Conservation (phyloP, 2,329 filamentous ascomycete genomes). For the Beauveria sp. region DNA sequence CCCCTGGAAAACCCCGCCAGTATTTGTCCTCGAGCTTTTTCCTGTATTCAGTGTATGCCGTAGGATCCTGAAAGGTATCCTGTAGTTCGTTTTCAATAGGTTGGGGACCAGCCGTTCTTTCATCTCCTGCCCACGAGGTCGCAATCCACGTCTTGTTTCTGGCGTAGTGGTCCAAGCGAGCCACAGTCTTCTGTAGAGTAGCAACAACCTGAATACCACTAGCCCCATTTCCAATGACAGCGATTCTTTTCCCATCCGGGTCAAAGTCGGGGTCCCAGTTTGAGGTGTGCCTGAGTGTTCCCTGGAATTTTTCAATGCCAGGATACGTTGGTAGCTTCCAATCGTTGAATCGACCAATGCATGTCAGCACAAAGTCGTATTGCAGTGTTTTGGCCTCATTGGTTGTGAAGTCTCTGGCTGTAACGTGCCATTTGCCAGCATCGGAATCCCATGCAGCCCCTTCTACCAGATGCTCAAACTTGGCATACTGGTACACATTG, state of each 20-base stretch:
- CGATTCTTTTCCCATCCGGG: conserved; percentile 40
- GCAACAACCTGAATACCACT: conserved; percentile 47
- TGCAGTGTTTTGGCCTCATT: conserved; percentile 34
- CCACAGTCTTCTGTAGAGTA: conserved; percentile 41
- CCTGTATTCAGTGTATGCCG: conserved; percentile 52
- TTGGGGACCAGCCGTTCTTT: conserved; percentile 49
- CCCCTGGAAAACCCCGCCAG: conserved; percentile 48
- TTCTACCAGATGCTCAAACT: conserved; percentile 48
- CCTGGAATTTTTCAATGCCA: conserved; percentile 47
- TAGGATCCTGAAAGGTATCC: conserved; percentile 50
- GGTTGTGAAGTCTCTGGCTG: background rate
- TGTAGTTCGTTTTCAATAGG: conserved; percentile 47
- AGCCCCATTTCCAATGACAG: conserved; percentile 42
- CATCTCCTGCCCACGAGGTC: conserved; percentile 48
- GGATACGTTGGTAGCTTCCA: conserved; percentile 56
- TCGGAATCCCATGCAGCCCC: conserved; percentile 47
- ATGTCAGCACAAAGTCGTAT: conserved; percentile 54
- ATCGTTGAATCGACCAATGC: conserved; percentile 58
- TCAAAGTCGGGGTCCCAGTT: conserved; percentile 49
- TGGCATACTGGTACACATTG: conserved; percentile 52
- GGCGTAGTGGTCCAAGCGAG: conserved; percentile 55
- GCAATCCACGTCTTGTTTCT: conserved; percentile 62
- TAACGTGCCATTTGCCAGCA: conserved; percentile 41
- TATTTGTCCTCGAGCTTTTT: conserved; percentile 53
- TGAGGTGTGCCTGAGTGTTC: conserved; percentile 50